Conservation (phyloP, 306 rosid genomes). For the Cotoneaster glaucophyllus region DNA sequence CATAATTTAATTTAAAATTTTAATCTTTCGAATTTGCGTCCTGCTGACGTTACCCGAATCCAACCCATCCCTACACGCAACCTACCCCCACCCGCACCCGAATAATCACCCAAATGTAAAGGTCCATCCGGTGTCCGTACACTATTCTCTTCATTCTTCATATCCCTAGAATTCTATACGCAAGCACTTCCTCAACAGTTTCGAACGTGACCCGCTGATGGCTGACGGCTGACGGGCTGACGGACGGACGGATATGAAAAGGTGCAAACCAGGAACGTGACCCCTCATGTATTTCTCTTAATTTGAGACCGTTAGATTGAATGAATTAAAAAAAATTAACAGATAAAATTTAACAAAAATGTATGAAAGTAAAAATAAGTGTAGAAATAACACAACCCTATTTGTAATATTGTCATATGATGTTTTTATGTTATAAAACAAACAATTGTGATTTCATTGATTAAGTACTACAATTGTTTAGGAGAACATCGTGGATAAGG, state of each 20-base stretch:
- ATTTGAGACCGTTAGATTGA: accelerated
- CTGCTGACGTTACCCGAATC: slow-evolving; percentile 29
- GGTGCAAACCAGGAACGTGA: not conserved
- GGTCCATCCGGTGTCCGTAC: not conserved
- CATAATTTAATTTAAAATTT: no score
- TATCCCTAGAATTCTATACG: not conserved
- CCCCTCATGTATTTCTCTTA: accelerated
- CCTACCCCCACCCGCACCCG: not conserved
- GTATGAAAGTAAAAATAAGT: no score
- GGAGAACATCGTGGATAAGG: no score
- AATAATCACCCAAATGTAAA: not conserved
- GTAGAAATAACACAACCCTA: no score
- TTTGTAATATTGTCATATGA: no score
- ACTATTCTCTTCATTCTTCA: not conserved
- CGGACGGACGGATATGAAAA: not conserved
- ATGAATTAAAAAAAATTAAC: no score
- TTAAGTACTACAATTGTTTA: no score
- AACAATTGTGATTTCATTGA: no score
- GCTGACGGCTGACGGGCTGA: not conserved
- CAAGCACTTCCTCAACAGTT: not conserved
- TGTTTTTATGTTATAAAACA: no score
- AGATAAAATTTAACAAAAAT: no score
- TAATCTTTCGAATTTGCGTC: slow-evolving; percentile 3
- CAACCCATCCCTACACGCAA: slow-evolving; percentile 12
- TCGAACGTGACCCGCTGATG: not conserved